Evolutionary conservation across 169 alveolate species (phyloP).

Genomic region (Babesia microti): DNA sequence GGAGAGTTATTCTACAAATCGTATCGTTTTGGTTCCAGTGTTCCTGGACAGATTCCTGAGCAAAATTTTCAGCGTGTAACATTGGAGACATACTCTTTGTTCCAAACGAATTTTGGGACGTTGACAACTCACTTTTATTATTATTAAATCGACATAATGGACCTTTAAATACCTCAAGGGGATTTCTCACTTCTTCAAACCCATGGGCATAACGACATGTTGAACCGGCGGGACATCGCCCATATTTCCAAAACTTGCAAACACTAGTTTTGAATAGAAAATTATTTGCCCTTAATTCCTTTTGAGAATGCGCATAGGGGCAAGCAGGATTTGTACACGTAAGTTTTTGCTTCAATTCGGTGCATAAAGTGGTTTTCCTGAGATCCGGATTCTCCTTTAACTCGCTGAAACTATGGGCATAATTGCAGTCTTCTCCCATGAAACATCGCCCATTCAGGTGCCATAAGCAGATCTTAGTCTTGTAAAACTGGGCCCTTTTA

Average conservation of each 20-base stretch:
- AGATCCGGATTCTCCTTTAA: conserved; percentile 54
- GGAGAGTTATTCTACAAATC: too few species aligned
- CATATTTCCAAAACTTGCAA: conserved; percentile 57
- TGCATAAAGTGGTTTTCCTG: conserved; percentile 54
- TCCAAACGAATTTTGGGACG: too few species aligned
- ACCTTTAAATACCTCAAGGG: too few species aligned
- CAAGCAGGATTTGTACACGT: conserved; percentile 31
- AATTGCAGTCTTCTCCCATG: conserved; percentile 44
- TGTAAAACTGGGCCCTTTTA: conserved; percentile 27
- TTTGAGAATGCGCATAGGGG: conserved; percentile 49
- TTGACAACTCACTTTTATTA: too few species aligned
- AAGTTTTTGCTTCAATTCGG: conserved; percentile 30
- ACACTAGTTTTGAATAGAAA: conserved; percentile 52
- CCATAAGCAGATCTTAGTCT: conserved; percentile 40
- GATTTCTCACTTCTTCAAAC: conserved; percentile 36
- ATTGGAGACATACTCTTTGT: too few species aligned
- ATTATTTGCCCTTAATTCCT: conserved; percentile 47
- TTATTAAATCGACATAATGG: too few species aligned
- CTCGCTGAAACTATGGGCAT: conserved; percentile 50
- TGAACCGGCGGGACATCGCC: conserved; percentile 50
- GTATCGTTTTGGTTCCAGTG: too few species aligned
- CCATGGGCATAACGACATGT: conserved; percentile 62
- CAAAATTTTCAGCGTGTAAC: too few species aligned
- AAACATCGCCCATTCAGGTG: conserved; percentile 30
- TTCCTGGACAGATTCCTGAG: too few species aligned